A percentile compares a stretch with the other conserved stretches of the same genome.
These are phyloP conservation scores for Warburgia ugandensis DNA, from an alignment of 164 flowering plant species.

Conservation along the genomic window DNA sequence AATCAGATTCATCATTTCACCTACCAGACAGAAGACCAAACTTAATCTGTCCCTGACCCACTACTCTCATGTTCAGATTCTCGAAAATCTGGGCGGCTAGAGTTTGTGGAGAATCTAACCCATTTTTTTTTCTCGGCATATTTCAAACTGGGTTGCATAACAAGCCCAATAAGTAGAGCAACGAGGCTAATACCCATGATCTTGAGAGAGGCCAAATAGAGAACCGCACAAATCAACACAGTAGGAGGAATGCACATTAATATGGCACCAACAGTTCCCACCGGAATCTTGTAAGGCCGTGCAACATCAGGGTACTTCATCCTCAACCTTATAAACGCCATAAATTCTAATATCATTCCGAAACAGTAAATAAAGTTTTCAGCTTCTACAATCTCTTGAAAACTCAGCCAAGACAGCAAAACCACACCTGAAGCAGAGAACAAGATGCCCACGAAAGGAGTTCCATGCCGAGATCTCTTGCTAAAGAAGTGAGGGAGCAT, in stretches of 20 bases:
- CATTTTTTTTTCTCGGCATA: conserved; percentile 30
- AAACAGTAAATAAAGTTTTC: conserved; percentile 50
- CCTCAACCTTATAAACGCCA: conserved; percentile 41
- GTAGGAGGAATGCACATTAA: conserved; percentile 47
- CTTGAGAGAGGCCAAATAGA: conserved; percentile 35
- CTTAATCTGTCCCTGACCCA: no score
- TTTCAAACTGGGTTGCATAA: conserved; percentile 34
- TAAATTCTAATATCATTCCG: conserved; percentile 51
- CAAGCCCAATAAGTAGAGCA: conserved; percentile 35
- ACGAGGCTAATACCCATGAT: conserved; percentile 28
- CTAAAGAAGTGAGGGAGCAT: conserved; percentile 47
- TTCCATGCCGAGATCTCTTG: conserved; percentile 43
- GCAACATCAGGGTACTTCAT: conserved; percentile 32
- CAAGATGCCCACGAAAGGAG: conserved; percentile 43
- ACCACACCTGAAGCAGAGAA: conserved; percentile 53
- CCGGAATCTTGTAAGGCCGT: conserved; percentile 50
- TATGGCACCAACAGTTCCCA: conserved; percentile 38
- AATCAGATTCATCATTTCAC: no score
- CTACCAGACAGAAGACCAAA: no score
- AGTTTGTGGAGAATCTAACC: conserved; percentile 42
- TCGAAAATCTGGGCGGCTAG: conserved; percentile 41
- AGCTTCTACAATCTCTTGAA: conserved; percentile 50
- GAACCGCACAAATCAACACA: conserved; percentile 34
- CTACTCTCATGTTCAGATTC: no score
- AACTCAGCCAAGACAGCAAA: conserved; percentile 48